Percentiles rank a stretch among this genome's conserved stretches.
Conservation (phyloP, 345 rosid genomes). For the Brassica napus region DNA sequence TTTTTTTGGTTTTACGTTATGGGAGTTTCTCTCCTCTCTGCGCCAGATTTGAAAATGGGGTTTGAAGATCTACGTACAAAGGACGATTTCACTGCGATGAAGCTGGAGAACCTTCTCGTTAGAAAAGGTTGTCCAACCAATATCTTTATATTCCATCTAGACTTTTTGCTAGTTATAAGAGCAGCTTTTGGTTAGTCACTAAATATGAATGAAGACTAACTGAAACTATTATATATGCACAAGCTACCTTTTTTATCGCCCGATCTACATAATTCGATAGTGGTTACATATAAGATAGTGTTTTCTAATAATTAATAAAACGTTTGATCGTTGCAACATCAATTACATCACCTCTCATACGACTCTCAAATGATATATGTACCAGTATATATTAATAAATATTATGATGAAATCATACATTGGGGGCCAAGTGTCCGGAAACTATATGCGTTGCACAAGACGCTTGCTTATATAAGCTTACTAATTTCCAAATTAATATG, state of each 20-base stretch:
- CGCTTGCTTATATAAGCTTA: background rate
- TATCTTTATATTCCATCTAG: background rate
- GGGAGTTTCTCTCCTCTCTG: background rate
- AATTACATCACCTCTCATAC: slow-evolving; percentile 1
- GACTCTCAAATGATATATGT: background rate
- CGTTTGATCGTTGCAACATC: slow-evolving; percentile 6
- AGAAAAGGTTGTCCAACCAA: background rate
- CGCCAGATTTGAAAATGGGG: background rate
- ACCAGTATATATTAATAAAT: background rate
- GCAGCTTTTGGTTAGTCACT: background rate
- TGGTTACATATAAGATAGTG: background rate
- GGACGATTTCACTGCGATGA: background rate
- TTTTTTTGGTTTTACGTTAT: background rate
- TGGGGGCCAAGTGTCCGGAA: background rate
- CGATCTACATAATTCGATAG: background rate
- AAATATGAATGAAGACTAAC: background rate
- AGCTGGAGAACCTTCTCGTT: background rate
- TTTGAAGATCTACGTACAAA: background rate
- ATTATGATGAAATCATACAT: slow-evolving; percentile 11
- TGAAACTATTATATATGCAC: background rate
- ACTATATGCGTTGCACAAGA: background rate
- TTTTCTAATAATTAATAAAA: background rate
- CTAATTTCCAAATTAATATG: background rate
- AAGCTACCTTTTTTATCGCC: background rate
- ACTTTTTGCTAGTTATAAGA: background rate